Evolutionary conservation across 2,329 filamentous ascomycete genomes (phyloP), one percentile per base, ranked within the genome.

Genomic region (Nannizziopsis barbatae): DNA sequence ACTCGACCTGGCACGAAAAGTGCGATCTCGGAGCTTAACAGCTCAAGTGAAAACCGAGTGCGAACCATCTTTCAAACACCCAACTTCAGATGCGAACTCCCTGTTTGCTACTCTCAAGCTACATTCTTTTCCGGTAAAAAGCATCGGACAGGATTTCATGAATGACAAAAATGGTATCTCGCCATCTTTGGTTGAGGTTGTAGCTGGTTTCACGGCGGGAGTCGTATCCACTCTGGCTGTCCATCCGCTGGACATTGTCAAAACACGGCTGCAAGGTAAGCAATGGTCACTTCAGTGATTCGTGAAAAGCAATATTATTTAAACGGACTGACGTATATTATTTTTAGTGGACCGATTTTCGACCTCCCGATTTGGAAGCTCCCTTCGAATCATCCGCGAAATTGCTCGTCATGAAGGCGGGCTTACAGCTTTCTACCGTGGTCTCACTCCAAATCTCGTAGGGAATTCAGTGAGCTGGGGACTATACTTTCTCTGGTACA

Each of bases 221-320:
- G 76, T 87, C 49, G 76, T 88, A 57, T 84, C 89, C 46, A 96
- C 92, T 18, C 75, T 96, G 42, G 82, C 81, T 49, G 84, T 92
- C 45, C 90, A 96, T 58, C 92, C 92, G 30, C 79, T 98, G 52
- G 92, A 98, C 69, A 81, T 98, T 55, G 81, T 96, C 64, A 98
- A 98, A 75, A 96, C 90, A 52, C 84, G 92, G 55, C 80, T 98
- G 63, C 92, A 98, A 71, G 81, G 86, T 88, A 71, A 50, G 71
- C 62, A 17, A 36, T 36, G 10, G 11, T 36, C 33, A 40, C 7
- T 43, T 31, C 20, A 10, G 33, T 17, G n/a, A 20, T 42, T n/a
- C 45, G 15, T 17, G 32, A 36, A 36, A n/a, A 20, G 2, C 49
- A 35, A 42, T 40, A 38, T 59, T 62, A 38, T 54, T 67, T 22